Conservation (phyloP, 2,329 filamentous ascomycete genomes). For the Botrytis elliptica region DNA sequence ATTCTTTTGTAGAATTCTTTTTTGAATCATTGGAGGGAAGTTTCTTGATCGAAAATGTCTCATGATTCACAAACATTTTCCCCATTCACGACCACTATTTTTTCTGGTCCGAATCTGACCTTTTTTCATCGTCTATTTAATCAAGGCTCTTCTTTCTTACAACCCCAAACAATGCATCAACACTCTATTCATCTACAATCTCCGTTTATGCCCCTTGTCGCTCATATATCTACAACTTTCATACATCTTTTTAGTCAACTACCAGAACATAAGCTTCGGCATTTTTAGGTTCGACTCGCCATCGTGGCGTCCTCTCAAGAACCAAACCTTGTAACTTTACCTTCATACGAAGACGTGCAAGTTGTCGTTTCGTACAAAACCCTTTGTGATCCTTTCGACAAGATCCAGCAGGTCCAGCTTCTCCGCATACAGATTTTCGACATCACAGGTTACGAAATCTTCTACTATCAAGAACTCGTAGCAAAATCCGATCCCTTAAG, state of each 20-base stretch:
- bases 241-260: background rate
- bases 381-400: slow-evolving; percentile 24
- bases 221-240: background rate
- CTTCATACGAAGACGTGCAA: slow-evolving; percentile 25
- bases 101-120: background rate
- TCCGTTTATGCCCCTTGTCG: background rate
- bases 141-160: background rate
- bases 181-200: background rate
- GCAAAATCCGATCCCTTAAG: slow-evolving; percentile 21
- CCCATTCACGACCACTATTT: slow-evolving; percentile 5
- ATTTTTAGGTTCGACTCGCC: background rate
- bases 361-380: slow-evolving; percentile 26
- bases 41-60: background rate
- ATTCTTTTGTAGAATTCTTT: background rate
- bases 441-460: slow-evolving; percentile 21
- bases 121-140: background rate
- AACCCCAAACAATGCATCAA: background rate
- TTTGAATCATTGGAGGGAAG: background rate
- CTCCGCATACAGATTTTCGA: slow-evolving; percentile 28
- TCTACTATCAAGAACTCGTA: slow-evolving; percentile 24
- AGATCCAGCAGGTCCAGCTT: slow-evolving; percentile 25
- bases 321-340: slow-evolving; percentile 14
- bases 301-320: slow-evolving; percentile 30
- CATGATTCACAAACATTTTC: slow-evolving; percentile 6
- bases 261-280: background rate